Evolutionary conservation across 202 grass and related monocot species (phyloP), one percentile per base, ranked within the genome.

Genomic region (Elaeis oleifera): DNA sequence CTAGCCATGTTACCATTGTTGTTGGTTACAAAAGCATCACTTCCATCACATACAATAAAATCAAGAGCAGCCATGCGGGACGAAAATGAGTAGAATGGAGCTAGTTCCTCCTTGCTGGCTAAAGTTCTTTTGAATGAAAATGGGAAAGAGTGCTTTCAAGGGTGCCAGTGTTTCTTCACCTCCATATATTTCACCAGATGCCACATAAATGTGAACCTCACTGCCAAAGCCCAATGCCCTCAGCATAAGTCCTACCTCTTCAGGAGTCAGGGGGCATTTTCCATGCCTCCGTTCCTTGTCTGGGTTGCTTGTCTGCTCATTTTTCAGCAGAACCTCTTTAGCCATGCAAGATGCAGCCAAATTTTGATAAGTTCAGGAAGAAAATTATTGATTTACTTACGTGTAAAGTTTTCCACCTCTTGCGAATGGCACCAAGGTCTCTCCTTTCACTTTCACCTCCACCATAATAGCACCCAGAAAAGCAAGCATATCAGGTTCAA

Each of bases 11-110:
- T 68, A 3, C 65, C 65, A 44, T 68, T 68, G 52, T 68, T 68
- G 28, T 68, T 68, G 27, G 65, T 28, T 18, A 68, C 65, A 68
- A 68, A 68, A 14, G 52, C 65, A 68, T 68, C 65, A 56, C 65
- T 68, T 68, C 53, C 65, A 68, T 68, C 65, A 68, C 65, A 68
- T 56, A 68, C 65, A 56, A 68, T 68, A 16, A 68, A 68, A 68
- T 68, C 65, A 21, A 68, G 65, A 16, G 65, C 65, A 68, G 65
- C 65, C 65, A 56, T 68, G 11, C 65, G 65, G 1, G 65, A 68
- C 14, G 65, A 68, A 18, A 68, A 68, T n/a, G 18, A 68, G 28
- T 52, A 68, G 51, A 68, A 68, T 22, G 52, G 65, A 24, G 9
- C 65, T 53, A 68, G 20, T 39, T 68, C 65, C 65, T 68, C 65